Evolutionary conservation across 805 yeast genomes (phyloP), one percentile per base, ranked within the genome.

Genomic region (Ogataea glucozyma): DNA sequence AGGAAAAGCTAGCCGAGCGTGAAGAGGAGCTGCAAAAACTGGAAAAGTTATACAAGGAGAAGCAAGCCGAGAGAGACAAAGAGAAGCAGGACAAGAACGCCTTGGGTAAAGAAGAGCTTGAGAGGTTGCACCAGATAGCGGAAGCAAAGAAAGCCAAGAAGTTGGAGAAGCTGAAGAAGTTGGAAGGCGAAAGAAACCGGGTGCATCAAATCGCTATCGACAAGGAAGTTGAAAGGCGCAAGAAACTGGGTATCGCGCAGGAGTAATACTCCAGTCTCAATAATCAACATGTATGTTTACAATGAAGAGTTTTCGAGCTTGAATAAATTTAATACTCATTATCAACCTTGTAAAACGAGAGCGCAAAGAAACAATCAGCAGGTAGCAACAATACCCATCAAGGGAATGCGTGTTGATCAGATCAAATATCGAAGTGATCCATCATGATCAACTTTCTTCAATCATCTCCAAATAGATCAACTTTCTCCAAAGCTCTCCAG

Each of bases 401-500:
- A 35, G 23, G 17, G 6, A n/a, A n/a, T n/a, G n/a, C n/a, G n/a
- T 18, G 22, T 6, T 10, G 20, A 30, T 13, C 3, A 30, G 18
- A 19, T 17, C 31, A 30, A 17, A 6, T 14, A 5, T 12, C 10
- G n/a, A n/a, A 11, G 13, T n/a, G 9, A 4, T 17, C 29, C 29
- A 34, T 23, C 29, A 22, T 11, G 22, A 11, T 46, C 42, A 47
- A 34, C 47, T 43, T 11, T 67, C 64, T 14, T 79, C 84, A 53
- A 74, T 70, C 52, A 75, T 66, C 58, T 80, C 85, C 44, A 69
- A 65, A 72, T 79, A 86, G 29, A 85, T 66, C 87, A 91, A 86
- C 54, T 81, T 83, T 50, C 96, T 71, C 95, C 95, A 88, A 31
- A 85, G 70, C 56, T 88, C 95, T 23, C 96, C 95, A 2, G 95